Evolutionary conservation across 345 rosid genomes (phyloP).

Genomic region (Ceriops decandra): DNA sequence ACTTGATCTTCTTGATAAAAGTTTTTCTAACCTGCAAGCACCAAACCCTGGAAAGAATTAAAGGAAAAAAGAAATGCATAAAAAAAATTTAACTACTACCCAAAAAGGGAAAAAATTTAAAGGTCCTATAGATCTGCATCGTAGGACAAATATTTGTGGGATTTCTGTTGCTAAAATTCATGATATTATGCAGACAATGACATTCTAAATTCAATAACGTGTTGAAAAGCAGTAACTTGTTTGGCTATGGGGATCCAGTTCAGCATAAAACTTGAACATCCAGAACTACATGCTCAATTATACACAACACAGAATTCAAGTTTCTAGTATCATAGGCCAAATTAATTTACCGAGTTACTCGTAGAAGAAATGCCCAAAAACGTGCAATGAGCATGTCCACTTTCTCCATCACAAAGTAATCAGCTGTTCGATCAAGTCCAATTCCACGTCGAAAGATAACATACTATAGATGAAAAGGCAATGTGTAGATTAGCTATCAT

Average conservation of each 20-base stretch:
- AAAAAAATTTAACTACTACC: not conserved
- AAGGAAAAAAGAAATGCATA: constrained; percentile 13
- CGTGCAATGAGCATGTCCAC: constrained; percentile 76
- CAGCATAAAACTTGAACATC: not conserved
- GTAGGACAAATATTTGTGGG: not conserved
- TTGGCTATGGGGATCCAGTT: not conserved
- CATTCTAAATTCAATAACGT: constrained; percentile 1
- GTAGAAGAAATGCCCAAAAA: constrained; percentile 63
- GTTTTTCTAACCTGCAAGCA: constrained; percentile 57
- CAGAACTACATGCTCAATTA: too few relatives aligned
- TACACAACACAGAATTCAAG: not conserved
- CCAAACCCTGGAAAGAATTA: constrained; percentile 17
- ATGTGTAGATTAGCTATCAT: constrained; percentile 11
- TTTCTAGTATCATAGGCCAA: constrained; percentile 10
- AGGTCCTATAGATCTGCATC: too few relatives aligned
- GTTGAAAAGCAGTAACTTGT: not conserved
- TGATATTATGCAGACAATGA: not conserved
- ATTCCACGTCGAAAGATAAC: constrained; percentile 92
- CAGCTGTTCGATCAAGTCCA: constrained; percentile 75
- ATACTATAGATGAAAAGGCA: constrained; percentile 42
- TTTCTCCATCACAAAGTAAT: constrained; percentile 79
- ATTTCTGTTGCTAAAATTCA: not conserved
- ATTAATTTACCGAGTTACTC: constrained; percentile 51
- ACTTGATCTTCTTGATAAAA: constrained; percentile 46
- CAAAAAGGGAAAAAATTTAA: too few relatives aligned